phyloP scores from a whole-genome alignment of 2,329 filamentous ascomycete species.

The Fusarium acutatum region DNA sequence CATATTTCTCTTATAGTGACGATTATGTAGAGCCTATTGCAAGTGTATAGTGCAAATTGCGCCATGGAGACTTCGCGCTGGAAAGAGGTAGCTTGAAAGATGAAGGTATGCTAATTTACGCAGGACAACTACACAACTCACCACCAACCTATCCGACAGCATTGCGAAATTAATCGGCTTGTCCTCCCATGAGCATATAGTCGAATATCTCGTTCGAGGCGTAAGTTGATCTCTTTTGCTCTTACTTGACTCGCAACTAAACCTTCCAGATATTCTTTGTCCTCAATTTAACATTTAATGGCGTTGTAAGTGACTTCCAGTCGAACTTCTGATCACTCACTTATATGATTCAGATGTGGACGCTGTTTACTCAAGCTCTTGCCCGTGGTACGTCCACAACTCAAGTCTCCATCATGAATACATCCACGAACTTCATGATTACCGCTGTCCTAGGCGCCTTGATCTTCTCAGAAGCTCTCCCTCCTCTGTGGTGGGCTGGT shows the following conservation, averaged over 20 bases:
- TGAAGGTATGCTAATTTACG: background rate
- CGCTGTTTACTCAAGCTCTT: slow-evolving; percentile 81
- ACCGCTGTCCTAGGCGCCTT: slow-evolving; percentile 75
- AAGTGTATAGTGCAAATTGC: background rate
- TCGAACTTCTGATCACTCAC: background rate
- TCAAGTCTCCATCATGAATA: slow-evolving; percentile 84
- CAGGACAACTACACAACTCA: slow-evolving; percentile 66
- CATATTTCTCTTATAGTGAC: background rate
- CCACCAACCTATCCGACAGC: slow-evolving; percentile 55
- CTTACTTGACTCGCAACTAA: slow-evolving; percentile 4
- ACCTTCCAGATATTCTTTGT: slow-evolving; percentile 72
- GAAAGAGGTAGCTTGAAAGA: background rate
- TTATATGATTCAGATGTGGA: slow-evolving; percentile 72
- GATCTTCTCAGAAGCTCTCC: slow-evolving; percentile 77
- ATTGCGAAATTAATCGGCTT: slow-evolving; percentile 58
- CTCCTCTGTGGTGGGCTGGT: slow-evolving; percentile 80
- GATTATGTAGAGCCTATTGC: background rate
- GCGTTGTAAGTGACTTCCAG: slow-evolving; percentile 59
- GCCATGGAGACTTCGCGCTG: too few species aligned
- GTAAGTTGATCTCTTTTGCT: slow-evolving; percentile 48
- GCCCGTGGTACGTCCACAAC: slow-evolving; percentile 78
- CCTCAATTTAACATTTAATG: slow-evolving; percentile 79
- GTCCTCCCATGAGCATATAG: slow-evolving; percentile 48
- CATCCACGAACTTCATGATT: slow-evolving; percentile 81
- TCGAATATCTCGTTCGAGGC: slow-evolving; percentile 59